Percentiles rank a stretch among this genome's conserved stretches.
Conservation (phyloP, 2,329 filamentous ascomycete genomes). For the Mariannaea sp. region DNA sequence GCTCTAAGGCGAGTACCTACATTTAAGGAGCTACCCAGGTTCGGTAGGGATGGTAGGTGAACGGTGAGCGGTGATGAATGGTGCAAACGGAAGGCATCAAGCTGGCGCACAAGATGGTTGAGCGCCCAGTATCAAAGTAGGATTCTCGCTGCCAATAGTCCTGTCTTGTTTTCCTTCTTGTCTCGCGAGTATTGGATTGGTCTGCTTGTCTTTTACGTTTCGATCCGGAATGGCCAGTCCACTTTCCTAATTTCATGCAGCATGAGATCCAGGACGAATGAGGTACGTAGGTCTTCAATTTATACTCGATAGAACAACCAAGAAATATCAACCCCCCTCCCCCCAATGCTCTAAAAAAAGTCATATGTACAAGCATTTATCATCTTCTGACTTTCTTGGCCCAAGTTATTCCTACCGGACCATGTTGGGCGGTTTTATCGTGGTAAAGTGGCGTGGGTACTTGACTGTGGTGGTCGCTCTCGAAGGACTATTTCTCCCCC, state of each 20-base stretch:
- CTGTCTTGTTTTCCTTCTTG: not conserved
- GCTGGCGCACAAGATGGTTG: not conserved
- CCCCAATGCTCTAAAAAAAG: conserved; percentile 14
- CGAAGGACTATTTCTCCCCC: conserved; percentile 5
- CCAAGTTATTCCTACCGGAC: conserved; percentile 27
- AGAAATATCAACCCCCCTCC: conserved; percentile 34
- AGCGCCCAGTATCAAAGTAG: conserved; percentile 6
- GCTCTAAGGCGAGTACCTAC: conserved; percentile 2
- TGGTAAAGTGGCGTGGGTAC: conserved; percentile 4
- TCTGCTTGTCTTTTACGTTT: conserved; percentile 10
- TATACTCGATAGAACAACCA: conserved; percentile 36
- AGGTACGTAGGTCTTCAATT: conserved; percentile 31
- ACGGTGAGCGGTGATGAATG: not conserved
- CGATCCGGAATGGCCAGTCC: conserved; percentile 23
- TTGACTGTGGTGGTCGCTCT: conserved; percentile 19
- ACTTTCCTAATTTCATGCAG: conserved; percentile 32
- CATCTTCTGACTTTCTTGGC: conserved; percentile 34
- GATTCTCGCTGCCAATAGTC: not conserved
- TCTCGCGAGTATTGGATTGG: not conserved
- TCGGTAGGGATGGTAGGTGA: not conserved
- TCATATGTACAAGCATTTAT: conserved; percentile 34
- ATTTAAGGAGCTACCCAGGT: not conserved
- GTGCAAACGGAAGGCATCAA: not conserved
- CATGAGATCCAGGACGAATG: conserved; percentile 29
- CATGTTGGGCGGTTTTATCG: not conserved